Conservation (phyloP, 306 rosid species). For the Acacia melanoxylon region DNA sequence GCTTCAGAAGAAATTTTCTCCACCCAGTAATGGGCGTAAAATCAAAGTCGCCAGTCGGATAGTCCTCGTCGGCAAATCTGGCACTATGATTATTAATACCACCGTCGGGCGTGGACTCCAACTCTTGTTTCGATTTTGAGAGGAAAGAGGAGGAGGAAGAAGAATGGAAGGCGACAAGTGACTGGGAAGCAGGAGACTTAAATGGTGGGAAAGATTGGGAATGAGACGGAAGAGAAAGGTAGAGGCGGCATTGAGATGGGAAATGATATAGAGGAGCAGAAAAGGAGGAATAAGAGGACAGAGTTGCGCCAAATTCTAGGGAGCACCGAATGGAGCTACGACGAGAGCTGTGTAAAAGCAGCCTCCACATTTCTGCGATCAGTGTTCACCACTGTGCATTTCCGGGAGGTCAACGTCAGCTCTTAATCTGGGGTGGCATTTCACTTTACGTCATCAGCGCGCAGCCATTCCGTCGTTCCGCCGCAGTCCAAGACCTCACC, state of each 20-base stretch:
- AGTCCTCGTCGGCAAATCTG: conserved; percentile 45
- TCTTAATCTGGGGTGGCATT: too few relatives aligned
- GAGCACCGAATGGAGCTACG: conserved; percentile 34
- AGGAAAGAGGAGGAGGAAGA: conserved; percentile 20
- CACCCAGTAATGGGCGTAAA: conserved; percentile 57
- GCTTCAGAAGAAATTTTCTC: conserved; percentile 74
- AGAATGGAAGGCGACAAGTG: conserved; percentile 57
- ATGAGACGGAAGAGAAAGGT: conserved; percentile 19
- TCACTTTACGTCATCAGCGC: too few relatives aligned
- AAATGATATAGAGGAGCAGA: neutral
- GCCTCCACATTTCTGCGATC: conserved; percentile 57
- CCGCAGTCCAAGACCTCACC: too few relatives aligned
- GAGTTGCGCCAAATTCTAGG: conserved; percentile 5
- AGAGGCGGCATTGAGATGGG: conserved; percentile 33
- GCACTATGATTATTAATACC: conserved; percentile 26
- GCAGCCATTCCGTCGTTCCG: too few relatives aligned
- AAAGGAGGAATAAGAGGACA: neutral
- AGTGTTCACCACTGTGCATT: neutral
- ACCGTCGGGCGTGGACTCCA: neutral
- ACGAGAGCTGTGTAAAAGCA: conserved; percentile 54
- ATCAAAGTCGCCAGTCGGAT: conserved; percentile 75
- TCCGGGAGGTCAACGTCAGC: neutral
- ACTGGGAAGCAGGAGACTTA: conserved; percentile 17
- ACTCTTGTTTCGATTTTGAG: conserved; percentile 24
- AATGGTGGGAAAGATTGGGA: conserved; percentile 25